Conservation (phyloP, 768 basidiomycete genomes). For the Suillus clintonianus region DNA sequence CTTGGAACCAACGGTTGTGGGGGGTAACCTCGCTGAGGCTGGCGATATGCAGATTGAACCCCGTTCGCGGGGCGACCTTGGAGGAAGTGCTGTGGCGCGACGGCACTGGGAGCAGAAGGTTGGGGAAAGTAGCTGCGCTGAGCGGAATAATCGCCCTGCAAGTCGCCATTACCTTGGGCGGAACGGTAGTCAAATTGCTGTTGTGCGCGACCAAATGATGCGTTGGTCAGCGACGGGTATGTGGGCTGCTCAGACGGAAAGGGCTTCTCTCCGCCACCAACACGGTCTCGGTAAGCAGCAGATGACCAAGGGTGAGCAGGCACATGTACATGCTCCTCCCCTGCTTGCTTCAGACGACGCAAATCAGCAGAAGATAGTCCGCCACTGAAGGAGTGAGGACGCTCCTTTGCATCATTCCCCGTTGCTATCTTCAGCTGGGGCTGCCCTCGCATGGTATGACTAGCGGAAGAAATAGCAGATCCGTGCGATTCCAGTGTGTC, state of each 20-base stretch:
- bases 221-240: conserved; percentile 70
- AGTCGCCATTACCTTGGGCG: conserved; percentile 32
- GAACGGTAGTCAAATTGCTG: conserved; percentile 55
- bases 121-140: conserved; percentile 56
- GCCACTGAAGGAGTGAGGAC: conserved; percentile 82
- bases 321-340: conserved; percentile 44
- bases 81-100: conserved; percentile 47
- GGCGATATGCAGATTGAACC: conserved; percentile 57
- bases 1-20: conserved; percentile 57
- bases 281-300: conserved; percentile 48
- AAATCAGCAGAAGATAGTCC: conserved; percentile 74
- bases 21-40: conserved; percentile 58
- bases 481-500: conserved; percentile 69
- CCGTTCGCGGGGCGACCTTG: conserved; percentile 54
- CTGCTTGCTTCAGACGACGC: conserved; percentile 72
- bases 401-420: conserved; percentile 64
- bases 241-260: conserved; percentile 44
- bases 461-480: conserved; percentile 50
- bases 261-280: conserved; percentile 42
- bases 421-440: conserved; percentile 55
- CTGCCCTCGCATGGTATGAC: conserved; percentile 58
- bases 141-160: conserved; percentile 54
- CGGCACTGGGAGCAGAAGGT: conserved; percentile 41
- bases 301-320: conserved; percentile 53
- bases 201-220: conserved; percentile 49